Evolutionary conservation across 164 flowering plant genomes (phyloP).

Genomic region (Aristolochia contorta): DNA sequence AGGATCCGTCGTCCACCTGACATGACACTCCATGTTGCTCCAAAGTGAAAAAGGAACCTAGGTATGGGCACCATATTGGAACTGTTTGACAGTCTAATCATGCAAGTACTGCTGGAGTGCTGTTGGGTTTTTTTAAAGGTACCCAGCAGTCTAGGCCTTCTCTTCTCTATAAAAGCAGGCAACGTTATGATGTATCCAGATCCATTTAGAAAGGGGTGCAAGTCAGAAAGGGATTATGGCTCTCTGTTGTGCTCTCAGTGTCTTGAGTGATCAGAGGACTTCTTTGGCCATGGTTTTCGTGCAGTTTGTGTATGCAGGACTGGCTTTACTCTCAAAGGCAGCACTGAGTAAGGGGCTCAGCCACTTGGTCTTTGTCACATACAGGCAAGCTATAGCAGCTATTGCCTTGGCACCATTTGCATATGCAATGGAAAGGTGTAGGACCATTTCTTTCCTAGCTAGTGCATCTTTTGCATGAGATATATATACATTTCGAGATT

Average conservation of each 20-base stretch:
- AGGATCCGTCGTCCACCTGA: too few relatives aligned
- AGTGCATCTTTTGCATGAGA: not conserved
- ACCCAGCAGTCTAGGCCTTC: too few relatives aligned
- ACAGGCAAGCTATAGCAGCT: conserved; percentile 18
- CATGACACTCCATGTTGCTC: too few relatives aligned
- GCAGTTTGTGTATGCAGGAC: conserved; percentile 18
- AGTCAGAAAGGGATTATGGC: too few relatives aligned
- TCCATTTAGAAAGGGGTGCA: too few relatives aligned
- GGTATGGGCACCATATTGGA: too few relatives aligned
- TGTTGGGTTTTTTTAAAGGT: too few relatives aligned
- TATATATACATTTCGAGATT: not conserved
- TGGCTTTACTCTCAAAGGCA: conserved; percentile 18
- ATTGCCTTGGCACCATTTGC: conserved; percentile 13
- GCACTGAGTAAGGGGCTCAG: conserved; percentile 17
- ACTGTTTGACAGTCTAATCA: too few relatives aligned
- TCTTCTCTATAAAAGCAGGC: too few relatives aligned
- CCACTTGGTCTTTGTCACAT: conserved; percentile 14
- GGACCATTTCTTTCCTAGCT: not conserved
- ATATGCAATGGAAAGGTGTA: conserved; percentile 13
- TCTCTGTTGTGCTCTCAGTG: not conserved
- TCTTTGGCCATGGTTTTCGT: conserved; percentile 15
- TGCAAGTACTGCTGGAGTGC: too few relatives aligned
- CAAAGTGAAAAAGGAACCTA: too few relatives aligned
- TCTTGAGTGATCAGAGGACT: conserved; percentile 8
- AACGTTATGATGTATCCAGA: too few relatives aligned